Percentiles rank a stretch among this genome's conserved stretches.
phyloP scores from a whole-genome alignment of 2,329 filamentous ascomycete species.

The Penicillium frequentans region DNA sequence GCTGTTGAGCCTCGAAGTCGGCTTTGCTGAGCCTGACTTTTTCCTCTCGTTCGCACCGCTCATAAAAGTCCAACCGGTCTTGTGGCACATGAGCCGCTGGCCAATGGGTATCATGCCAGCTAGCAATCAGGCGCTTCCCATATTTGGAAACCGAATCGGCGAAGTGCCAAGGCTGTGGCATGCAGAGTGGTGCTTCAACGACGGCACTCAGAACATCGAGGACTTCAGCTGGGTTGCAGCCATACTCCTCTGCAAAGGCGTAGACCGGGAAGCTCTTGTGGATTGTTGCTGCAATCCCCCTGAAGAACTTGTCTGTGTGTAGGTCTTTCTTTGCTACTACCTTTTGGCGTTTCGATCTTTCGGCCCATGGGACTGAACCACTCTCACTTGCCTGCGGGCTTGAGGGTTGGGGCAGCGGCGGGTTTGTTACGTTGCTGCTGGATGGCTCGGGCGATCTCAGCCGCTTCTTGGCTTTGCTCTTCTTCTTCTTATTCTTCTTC shows the following conservation, averaged over 20 bases:
- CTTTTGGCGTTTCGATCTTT: no score
- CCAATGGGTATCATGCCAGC: neutral
- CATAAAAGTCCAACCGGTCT: no score
- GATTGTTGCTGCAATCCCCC: slow-evolving; percentile 23
- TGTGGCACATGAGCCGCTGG: neutral
- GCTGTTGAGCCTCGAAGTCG: no score
- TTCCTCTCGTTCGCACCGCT: no score
- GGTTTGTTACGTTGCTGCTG: no score
- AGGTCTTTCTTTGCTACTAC: neutral
- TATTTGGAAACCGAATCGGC: slow-evolving; percentile 2
- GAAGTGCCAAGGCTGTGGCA: neutral
- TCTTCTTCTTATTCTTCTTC: no score
- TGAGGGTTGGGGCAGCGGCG: no score
- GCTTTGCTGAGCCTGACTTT: no score
- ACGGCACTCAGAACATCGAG: slow-evolving; percentile 19
- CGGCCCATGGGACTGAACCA: no score
- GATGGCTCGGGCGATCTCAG: no score
- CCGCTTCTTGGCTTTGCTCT: no score
- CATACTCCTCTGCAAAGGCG: slow-evolving; percentile 22
- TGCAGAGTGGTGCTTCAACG: slow-evolving; percentile 20
- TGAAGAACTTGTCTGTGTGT: slow-evolving; percentile 24
- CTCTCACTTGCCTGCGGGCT: no score
- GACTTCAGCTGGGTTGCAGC: slow-evolving; percentile 20
- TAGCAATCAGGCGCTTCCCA: slow-evolving; percentile 2
- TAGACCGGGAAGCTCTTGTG: slow-evolving; percentile 23